A percentile compares a stretch with the other conserved stretches of the same genome.
Conservation (phyloP, 1,284 basidiomycete species). For the Microbotryum silenes-acaulis region DNA sequence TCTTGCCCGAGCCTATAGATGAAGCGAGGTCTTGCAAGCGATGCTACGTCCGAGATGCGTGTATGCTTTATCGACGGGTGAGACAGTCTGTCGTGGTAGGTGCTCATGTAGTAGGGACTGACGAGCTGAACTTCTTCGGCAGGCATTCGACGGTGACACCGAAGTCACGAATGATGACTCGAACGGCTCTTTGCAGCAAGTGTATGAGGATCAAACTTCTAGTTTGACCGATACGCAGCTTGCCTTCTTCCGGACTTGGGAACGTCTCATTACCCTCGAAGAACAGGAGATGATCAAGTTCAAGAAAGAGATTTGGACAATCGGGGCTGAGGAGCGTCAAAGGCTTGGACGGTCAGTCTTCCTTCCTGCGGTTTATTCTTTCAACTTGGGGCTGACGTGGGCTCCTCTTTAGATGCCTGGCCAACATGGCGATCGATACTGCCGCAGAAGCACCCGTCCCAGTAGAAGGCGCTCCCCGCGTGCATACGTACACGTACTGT, state of each 20-base stretch:
- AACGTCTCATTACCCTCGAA: slow-evolving; percentile 74
- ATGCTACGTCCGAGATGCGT: slow-evolving; percentile 76
- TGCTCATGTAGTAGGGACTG: background rate
- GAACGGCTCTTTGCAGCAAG: slow-evolving; percentile 57
- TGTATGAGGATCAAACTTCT: slow-evolving; percentile 69
- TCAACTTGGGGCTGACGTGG: background rate
- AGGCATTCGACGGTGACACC: slow-evolving; percentile 62
- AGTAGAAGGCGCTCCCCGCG: slow-evolving; percentile 45
- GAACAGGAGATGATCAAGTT: slow-evolving; percentile 77
- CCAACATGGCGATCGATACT: slow-evolving; percentile 61
- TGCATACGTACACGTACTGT: slow-evolving; percentile 54
- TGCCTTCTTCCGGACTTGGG: slow-evolving; percentile 86
- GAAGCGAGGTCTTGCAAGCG: slow-evolving; percentile 65
- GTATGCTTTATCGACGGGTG: slow-evolving; percentile 89
- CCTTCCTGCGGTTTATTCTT: background rate
- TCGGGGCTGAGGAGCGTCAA: slow-evolving; percentile 71
- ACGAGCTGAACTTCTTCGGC: background rate
- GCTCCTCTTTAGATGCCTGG: slow-evolving; percentile 50
- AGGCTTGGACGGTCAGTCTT: slow-evolving; percentile 56
- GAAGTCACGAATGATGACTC: slow-evolving; percentile 40
- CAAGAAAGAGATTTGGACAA: slow-evolving; percentile 88
- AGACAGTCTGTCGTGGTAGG: slow-evolving; percentile 23
- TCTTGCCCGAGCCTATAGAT: slow-evolving; percentile 82
- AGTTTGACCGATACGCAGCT: slow-evolving; percentile 64
- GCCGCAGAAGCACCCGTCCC: slow-evolving; percentile 31